Percentiles rank a stretch among this genome's conserved stretches.
phyloP scores from a whole-genome alignment of 495 filamentous ascomycete species.

The Pseudotulostoma volvatum region DNA sequence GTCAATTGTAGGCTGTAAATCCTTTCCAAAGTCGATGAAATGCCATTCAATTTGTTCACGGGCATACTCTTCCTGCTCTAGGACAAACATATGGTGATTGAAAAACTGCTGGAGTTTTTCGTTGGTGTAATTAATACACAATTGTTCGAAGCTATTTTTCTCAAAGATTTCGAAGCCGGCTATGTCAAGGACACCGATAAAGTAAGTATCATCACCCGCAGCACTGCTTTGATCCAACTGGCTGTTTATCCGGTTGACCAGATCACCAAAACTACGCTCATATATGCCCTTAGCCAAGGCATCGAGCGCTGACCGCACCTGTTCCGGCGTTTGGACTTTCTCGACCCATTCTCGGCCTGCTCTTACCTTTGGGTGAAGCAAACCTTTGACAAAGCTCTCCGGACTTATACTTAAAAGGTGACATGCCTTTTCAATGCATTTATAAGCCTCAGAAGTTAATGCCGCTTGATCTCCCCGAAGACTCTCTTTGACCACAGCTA shows the following conservation, averaged over 20 bases:
- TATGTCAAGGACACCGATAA: constrained; percentile 98
- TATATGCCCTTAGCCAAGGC: constrained; percentile 95
- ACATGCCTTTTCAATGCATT: constrained; percentile 61
- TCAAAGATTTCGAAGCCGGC: constrained; percentile 99
- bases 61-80: constrained; percentile 98
- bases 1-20: constrained; percentile 95
- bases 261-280: constrained; percentile 83
- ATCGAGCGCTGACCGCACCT: constrained; percentile 78
- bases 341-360: constrained; percentile 97
- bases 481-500: constrained; percentile 77
- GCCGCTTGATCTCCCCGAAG: constrained; percentile 80
- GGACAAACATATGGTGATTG: constrained; percentile 99
- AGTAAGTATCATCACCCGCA: constrained; percentile 71
- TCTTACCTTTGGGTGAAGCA: constrained; percentile 85
- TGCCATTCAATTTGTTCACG: constrained; percentile 98
- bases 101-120: constrained; percentile 99
- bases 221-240: constrained; percentile 71
- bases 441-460: constrained; percentile 52
- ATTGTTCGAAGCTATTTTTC: constrained; percentile 94
- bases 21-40: constrained; percentile 97
- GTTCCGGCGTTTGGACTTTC: constrained; percentile 92
- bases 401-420: constrained; percentile 66
- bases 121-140: constrained; percentile 99
- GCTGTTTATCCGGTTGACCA: constrained; percentile 80
- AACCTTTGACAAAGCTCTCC: constrained; percentile 70